Base-by-base conservation (phyloP, 495 filamentous ascomycete species). In the Polyplosphaeria fusca region DNA sequence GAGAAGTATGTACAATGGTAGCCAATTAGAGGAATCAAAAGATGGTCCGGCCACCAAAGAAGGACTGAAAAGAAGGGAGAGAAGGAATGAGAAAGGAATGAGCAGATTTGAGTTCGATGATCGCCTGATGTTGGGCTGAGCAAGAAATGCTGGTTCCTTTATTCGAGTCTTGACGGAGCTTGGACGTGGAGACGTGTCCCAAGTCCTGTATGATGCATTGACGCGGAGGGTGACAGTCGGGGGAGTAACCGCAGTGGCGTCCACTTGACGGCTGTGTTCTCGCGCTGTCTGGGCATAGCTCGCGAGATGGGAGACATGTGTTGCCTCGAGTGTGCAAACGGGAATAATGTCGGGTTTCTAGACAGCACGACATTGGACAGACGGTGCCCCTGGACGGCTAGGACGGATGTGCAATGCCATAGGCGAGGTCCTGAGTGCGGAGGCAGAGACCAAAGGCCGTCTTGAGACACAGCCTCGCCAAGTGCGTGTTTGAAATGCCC, bases 1-100 rank as follows among this genome's bases (percentile, higher is more conserved):
- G 18, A 13, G 43, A 49, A 37, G 20, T 18, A 11, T 28, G 32
- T 45, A 45, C 35, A 52, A 3, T 38, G 42, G 48, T 41, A 14
- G 23, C 24, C 12, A 35, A 45, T 11, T 32, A 50, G 23, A 58
- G 22, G 5, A 30, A 59, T 39, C 52, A 49, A 27, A 52, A 40
- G 56, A 43, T 53, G 49, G 38, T 9, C 56, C 56, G 22, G 56
- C 24, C 41, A 59, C 47, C 39, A n/a, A n/a, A n/a, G n/a, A n/a
- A n/a, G n/a, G 23, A 38, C 4, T 18, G 38, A 51, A 58, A 11
- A 18, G 41, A 58, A 7, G n/a, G n/a, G n/a, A 32, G 35, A 48
- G 53, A 56, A 56, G 2, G 43, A 56, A 56, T 7, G 30, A 48
- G 45, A 48, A 56, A n/a, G n/a, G 53, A 23, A 28, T 47, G 53